Evolutionary conservation across 148 eudicot species (phyloP).

Genomic region (Rhododendron griersonianum): DNA sequence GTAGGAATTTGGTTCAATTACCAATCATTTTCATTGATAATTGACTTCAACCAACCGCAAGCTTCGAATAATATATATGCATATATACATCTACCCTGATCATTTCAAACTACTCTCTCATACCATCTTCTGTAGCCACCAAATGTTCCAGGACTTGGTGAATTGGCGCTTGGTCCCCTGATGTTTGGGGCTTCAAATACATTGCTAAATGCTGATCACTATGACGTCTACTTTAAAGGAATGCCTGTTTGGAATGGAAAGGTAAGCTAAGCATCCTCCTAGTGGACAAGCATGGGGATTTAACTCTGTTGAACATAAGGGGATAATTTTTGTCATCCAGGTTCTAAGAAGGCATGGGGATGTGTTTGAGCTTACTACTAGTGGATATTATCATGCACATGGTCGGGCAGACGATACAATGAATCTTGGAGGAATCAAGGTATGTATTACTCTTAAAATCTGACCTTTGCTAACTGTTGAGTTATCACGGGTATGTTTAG

Average conservation of each 20-base stretch:
- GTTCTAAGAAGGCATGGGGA: conserved; percentile 92
- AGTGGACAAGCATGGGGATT: not conserved
- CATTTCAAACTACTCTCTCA: conserved; percentile 1
- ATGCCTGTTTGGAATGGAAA: conserved; percentile 90
- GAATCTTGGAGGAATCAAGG: conserved; percentile 99
- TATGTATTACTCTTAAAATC: conserved; percentile 17
- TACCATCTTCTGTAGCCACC: conserved; percentile 46
- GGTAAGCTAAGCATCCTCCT: conserved; percentile 31
- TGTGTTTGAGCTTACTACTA: conserved; percentile 75
- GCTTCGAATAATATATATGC: not conserved
- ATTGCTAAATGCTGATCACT: conserved; percentile 81
- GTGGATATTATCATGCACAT: conserved; percentile 90
- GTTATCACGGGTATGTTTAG: not conserved
- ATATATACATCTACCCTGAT: not conserved
- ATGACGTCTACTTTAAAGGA: conserved; percentile 72
- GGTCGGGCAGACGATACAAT: conserved; percentile 98
- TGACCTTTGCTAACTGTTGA: not conserved
- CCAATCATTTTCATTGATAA: not conserved
- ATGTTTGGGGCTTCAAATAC: conserved; percentile 91
- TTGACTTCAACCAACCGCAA: not conserved
- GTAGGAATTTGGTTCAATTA: not conserved
- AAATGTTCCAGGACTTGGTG: conserved; percentile 69
- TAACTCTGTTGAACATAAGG: not conserved
- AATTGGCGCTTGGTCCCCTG: conserved; percentile 80
- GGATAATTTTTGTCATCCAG: conserved; percentile 25